These are phyloP conservation scores for Nemophila menziesii DNA, from an alignment of 257 asterid species.

Conservation along the genomic window DNA sequence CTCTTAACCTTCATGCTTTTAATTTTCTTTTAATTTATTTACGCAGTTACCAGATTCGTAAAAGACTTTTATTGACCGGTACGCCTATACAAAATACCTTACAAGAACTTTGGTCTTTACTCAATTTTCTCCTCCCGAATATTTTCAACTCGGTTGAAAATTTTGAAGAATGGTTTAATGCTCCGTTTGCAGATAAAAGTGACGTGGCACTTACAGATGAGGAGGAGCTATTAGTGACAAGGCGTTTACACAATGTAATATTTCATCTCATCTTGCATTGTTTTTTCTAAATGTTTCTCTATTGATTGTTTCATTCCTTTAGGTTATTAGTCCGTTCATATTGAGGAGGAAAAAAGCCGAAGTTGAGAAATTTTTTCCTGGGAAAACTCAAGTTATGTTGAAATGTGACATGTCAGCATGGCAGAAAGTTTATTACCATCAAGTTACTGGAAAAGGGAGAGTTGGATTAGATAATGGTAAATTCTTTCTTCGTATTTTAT, in stretches of 20 bases:
- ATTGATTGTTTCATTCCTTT: conserved; percentile 3
- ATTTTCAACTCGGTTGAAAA: conserved; percentile 84
- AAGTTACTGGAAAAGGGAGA: conserved; percentile 84
- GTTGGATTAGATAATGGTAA: conserved; percentile 79
- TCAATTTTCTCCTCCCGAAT: conserved; percentile 90
- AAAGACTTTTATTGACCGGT: conserved; percentile 94
- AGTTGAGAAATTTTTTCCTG: conserved; percentile 91
- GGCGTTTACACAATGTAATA: conserved; percentile 91
- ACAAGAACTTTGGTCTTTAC: conserved; percentile 95
- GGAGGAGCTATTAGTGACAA: conserved; percentile 74
- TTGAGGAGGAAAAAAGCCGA: conserved; percentile 95
- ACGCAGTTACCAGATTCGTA: conserved; percentile 74
- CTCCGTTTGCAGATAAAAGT: conserved; percentile 89
- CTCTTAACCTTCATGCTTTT: too few species aligned
- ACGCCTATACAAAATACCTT: conserved; percentile 97
- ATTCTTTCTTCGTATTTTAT: conserved; percentile 12
- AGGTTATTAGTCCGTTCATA: conserved; percentile 97
- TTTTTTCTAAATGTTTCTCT: conserved; percentile 6
- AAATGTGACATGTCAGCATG: conserved; percentile 98
- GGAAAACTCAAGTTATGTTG: conserved; percentile 85
- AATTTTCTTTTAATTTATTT: too few species aligned
- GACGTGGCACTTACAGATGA: conserved; percentile 82
- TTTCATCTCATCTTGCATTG: conserved; percentile 6
- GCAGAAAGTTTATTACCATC: conserved; percentile 89
- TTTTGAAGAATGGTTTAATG: conserved; percentile 98